A percentile compares a stretch with the other conserved stretches of the same genome.
Conservation (phyloP, 2,329 filamentous ascomycete species). For the Pseudogymnoascus sp. region DNA sequence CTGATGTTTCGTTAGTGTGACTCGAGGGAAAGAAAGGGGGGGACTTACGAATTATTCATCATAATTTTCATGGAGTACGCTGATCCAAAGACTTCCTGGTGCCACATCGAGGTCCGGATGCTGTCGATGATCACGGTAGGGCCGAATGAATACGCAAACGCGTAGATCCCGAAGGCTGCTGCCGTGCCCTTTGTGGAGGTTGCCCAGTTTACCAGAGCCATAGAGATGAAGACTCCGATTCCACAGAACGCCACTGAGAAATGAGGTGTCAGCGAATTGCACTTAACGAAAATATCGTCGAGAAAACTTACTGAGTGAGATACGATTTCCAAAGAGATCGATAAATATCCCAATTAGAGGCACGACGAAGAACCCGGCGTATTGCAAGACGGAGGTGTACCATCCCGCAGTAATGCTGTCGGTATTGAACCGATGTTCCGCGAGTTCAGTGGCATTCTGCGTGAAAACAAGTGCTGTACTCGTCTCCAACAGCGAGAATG, state of each 20-base stretch:
- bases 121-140: constrained; percentile 53
- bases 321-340: constrained; percentile 46
- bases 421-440: constrained; percentile 51
- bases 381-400: constrained; percentile 51
- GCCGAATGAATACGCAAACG: constrained; percentile 46
- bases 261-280: background rate
- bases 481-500: constrained; percentile 52
- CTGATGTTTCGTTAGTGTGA: constrained; percentile 22
- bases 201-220: constrained; percentile 47
- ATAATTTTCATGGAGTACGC: constrained; percentile 53
- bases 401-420: constrained; percentile 48
- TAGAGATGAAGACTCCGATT: constrained; percentile 42
- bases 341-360: constrained; percentile 48
- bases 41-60: constrained; percentile 46
- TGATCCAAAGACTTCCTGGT: constrained; percentile 51
- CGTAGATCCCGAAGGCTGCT: constrained; percentile 52
- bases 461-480: constrained; percentile 46
- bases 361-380: constrained; percentile 51
- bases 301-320: constrained; percentile 33
- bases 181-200: constrained; percentile 43
- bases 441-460: constrained; percentile 53
- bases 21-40: background rate
- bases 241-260: constrained; percentile 36
- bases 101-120: constrained; percentile 52
- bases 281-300: no score